Conservation (phyloP, 345 rosid genomes). For the Clarkia xantiana region DNA sequence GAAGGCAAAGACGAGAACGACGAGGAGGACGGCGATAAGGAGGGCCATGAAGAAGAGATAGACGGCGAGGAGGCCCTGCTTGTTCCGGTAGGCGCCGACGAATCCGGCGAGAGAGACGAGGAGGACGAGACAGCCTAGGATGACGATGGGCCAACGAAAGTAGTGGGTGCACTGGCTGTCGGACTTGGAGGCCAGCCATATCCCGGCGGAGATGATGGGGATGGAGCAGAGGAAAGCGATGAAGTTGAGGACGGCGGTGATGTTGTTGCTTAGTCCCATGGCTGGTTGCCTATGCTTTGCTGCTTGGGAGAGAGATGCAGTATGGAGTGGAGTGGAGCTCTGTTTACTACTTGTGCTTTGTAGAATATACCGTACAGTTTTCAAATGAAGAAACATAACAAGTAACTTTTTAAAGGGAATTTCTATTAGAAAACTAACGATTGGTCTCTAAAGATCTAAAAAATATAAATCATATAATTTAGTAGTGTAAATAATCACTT, state of each 20-base stretch:
- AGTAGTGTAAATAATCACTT: too few species aligned
- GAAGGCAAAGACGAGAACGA: constrained; percentile 62
- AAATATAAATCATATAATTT: too few species aligned
- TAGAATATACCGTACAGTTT: too few species aligned
- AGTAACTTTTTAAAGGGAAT: too few species aligned
- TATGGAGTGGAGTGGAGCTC: too few species aligned
- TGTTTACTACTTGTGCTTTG: too few species aligned
- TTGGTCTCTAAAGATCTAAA: too few species aligned
- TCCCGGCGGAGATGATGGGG: constrained; percentile 75
- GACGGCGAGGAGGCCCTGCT: constrained; percentile 66
- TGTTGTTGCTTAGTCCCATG: constrained; percentile 85
- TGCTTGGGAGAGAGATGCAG: too few species aligned
- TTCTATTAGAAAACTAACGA: too few species aligned
- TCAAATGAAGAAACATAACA: too few species aligned
- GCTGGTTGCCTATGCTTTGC: background rate
- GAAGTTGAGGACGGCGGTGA: constrained; percentile 74
- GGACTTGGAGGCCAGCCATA: constrained; percentile 77
- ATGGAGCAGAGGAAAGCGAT: constrained; percentile 73
- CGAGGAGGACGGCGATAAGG: constrained; percentile 50
- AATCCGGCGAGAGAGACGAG: constrained; percentile 77
- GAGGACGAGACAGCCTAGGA: constrained; percentile 69
- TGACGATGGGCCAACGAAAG: constrained; percentile 73
- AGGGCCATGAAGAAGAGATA: constrained; percentile 87
- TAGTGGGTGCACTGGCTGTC: constrained; percentile 69
- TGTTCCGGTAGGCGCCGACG: constrained; percentile 79